A percentile compares a stretch with the other conserved stretches of the same genome.
Evolutionary conservation across 2,329 filamentous ascomycete genomes (phyloP).

Genomic region (Fusarium burgessii): DNA sequence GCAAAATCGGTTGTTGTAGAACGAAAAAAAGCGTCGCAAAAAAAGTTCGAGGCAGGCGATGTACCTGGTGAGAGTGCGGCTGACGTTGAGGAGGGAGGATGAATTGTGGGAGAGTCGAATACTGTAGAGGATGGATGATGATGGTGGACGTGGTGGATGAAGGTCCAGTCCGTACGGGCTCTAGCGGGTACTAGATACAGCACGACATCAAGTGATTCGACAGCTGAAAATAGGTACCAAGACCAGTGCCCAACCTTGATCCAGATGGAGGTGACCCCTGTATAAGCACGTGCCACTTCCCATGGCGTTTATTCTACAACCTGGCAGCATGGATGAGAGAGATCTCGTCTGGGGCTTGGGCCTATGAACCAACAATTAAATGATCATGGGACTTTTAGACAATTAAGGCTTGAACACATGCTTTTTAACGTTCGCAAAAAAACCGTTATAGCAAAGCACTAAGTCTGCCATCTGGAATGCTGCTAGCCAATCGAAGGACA

Average conservation of each 20-base stretch:
- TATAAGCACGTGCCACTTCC: slow-evolving; percentile 44
- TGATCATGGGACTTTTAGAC: not conserved
- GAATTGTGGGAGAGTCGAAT: slow-evolving; percentile 23
- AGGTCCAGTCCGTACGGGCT: not conserved
- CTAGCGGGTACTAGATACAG: slow-evolving; percentile 14
- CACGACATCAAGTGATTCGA: slow-evolving; percentile 29
- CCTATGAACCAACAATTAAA: not conserved
- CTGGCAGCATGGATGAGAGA: slow-evolving; percentile 7
- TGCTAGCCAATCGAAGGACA: not conserved
- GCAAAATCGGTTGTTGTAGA: slow-evolving; percentile 19
- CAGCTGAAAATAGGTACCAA: slow-evolving; percentile 16
- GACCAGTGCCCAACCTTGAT: slow-evolving; percentile 25
- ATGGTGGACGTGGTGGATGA: slow-evolving; percentile 15
- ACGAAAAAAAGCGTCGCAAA: slow-evolving; percentile 8
- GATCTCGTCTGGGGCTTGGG: slow-evolving; percentile 1
- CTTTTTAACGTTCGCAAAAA: not conserved
- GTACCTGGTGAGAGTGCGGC: slow-evolving; percentile 22
- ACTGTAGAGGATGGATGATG: slow-evolving; percentile 12
- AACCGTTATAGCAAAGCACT: not conserved
- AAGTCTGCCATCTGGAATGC: not conserved
- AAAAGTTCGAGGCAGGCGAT: slow-evolving; percentile 8
- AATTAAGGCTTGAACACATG: not conserved
- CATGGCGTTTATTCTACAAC: slow-evolving; percentile 19
- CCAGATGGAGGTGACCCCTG: slow-evolving; percentile 39
- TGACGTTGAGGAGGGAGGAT: slow-evolving; percentile 26